These are phyloP conservation scores for Hordeum marinum DNA, from an alignment of 176 grass and related monocot genomes.

Conservation along the genomic window DNA sequence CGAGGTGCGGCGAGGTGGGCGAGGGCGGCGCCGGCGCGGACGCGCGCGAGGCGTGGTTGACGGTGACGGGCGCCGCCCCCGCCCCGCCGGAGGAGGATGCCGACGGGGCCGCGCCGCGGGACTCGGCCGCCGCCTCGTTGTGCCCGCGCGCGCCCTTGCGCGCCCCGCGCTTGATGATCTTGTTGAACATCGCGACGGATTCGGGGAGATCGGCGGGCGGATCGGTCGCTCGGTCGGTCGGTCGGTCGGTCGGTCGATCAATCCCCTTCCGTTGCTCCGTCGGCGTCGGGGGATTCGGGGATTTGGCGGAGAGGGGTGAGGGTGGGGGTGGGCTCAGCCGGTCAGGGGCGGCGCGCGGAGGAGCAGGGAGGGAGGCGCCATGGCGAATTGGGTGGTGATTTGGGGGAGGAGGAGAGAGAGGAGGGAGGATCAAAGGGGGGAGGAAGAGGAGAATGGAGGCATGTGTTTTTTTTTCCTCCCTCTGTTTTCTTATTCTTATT, in stretches of 20 bases:
- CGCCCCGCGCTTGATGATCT: constrained; percentile 74
- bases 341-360: constrained; percentile 30
- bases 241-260: constrained; percentile 10
- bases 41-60: constrained; percentile 71
- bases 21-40: constrained; percentile 34
- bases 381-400: constrained; percentile 34
- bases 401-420: neutral
- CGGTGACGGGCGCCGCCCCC: constrained; percentile 50
- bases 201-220: constrained; percentile 23
- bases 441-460: neutral
- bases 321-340: constrained; percentile 26
- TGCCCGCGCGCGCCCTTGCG: constrained; percentile 52
- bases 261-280: neutral
- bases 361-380: constrained; percentile 26
- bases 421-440: constrained; percentile 10
- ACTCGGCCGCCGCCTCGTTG: constrained; percentile 31
- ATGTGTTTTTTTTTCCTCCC: neutral
- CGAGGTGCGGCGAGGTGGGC: constrained; percentile 37
- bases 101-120: constrained; percentile 24
- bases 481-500: neutral
- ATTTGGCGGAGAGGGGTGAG: constrained; percentile 30
- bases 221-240: constrained; percentile 11
- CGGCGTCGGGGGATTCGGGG: constrained; percentile 32
- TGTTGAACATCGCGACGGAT: constrained; percentile 66
- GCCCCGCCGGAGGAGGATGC: constrained; percentile 35